Conservation (phyloP, 306 rosid species). For the Vigna hirtella region DNA sequence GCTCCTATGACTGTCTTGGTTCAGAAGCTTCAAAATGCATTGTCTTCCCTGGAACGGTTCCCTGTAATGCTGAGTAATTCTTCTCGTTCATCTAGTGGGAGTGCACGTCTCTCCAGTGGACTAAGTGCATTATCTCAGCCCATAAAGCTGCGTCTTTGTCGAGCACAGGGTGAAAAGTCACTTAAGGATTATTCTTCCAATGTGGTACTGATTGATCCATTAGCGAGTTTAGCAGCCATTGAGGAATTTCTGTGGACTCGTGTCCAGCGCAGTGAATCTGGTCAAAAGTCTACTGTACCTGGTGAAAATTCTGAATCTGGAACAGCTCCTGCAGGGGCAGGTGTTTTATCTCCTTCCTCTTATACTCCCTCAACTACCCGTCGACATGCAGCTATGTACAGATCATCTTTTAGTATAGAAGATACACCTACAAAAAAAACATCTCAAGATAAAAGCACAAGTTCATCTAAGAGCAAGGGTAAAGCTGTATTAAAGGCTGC, state of each 20-base stretch:
- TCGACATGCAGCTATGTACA: constrained; percentile 77
- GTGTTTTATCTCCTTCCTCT: constrained; percentile 66
- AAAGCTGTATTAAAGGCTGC: constrained; percentile 87
- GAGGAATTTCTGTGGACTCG: constrained; percentile 97
- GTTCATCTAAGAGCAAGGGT: constrained; percentile 89
- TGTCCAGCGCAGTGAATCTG: constrained; percentile 79
- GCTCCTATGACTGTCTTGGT: constrained; percentile 78
- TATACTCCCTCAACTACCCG: constrained; percentile 67
- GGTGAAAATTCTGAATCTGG: constrained; percentile 80
- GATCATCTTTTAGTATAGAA: constrained; percentile 78
- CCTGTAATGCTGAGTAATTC: constrained; percentile 93
- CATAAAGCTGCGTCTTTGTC: constrained; percentile 81
- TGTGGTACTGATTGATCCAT: constrained; percentile 84
- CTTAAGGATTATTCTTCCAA: constrained; percentile 91
- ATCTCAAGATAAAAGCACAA: constrained; percentile 71
- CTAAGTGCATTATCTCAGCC: constrained; percentile 85
- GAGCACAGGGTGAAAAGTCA: constrained; percentile 88
- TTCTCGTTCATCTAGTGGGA: constrained; percentile 79
- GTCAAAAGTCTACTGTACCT: constrained; percentile 67
- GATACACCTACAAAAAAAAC: constrained; percentile 69
- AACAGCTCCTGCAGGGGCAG: constrained; percentile 66
- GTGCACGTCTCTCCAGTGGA: constrained; percentile 89
- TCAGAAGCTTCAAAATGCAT: constrained; percentile 91
- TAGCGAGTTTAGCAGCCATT: constrained; percentile 89
- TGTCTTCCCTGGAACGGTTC: constrained; percentile 89